A percentile compares a stretch with the other conserved stretches of the same genome.
phyloP scores from a whole-genome alignment of 2,329 filamentous ascomycete species.

The Calonectria fujianensis region DNA sequence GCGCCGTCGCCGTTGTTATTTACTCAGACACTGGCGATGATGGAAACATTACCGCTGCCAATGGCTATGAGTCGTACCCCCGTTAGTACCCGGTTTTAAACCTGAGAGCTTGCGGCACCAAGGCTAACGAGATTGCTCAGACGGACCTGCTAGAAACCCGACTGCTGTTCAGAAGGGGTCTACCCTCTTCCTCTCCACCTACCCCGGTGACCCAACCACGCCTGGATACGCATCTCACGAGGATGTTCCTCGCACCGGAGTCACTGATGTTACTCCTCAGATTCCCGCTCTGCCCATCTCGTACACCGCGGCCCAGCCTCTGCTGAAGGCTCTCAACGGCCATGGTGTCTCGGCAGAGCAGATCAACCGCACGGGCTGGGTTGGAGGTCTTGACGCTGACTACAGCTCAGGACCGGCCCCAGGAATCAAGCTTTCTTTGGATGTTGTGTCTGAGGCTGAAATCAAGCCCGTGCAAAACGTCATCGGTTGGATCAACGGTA shows the following conservation, averaged over 20 bases:
- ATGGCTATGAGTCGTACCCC: conserved; percentile 84
- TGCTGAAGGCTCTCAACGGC: conserved; percentile 86
- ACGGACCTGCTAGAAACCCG: conserved; percentile 84
- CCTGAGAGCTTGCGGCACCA: background rate
- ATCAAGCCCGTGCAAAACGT: conserved; percentile 83
- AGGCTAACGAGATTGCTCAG: conserved; percentile 32
- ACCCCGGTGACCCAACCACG: conserved; percentile 83
- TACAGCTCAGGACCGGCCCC: conserved; percentile 69
- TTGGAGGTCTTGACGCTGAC: conserved; percentile 68
- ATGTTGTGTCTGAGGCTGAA: conserved; percentile 82
- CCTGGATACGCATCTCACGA: conserved; percentile 88
- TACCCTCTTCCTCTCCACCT: conserved; percentile 80
- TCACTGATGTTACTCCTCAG: conserved; percentile 77
- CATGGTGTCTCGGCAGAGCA: conserved; percentile 81
- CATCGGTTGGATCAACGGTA: conserved; percentile 87
- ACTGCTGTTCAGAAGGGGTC: conserved; percentile 87
- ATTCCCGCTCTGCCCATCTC: conserved; percentile 91
- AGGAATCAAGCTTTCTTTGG: conserved; percentile 76
- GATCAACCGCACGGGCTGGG: conserved; percentile 77
- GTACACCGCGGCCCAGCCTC: conserved; percentile 83
- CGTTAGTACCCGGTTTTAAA: conserved; percentile 49
- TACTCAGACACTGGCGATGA: conserved; percentile 93
- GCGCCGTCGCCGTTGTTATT: conserved; percentile 86
- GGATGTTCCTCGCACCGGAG: conserved; percentile 79
- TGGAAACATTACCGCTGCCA: conserved; percentile 82